phyloP scores from a whole-genome alignment of 1,139 yeast species.

The Dujonia santamariae region DNA sequence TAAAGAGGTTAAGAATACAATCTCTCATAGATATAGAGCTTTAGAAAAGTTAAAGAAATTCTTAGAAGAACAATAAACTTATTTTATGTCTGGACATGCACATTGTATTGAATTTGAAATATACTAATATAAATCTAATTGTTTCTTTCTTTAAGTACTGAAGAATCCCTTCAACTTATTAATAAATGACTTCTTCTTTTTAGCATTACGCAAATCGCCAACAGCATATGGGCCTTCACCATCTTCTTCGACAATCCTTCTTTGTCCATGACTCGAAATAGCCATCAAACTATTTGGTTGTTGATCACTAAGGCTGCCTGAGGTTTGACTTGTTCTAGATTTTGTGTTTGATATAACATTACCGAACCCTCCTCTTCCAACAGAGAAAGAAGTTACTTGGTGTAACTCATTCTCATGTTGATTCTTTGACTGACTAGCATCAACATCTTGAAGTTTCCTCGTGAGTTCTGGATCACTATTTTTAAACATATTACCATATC shows the following conservation, averaged over 20 bases:
- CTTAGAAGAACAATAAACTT: slow-evolving; percentile 28
- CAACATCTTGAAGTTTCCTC: slow-evolving; percentile 71
- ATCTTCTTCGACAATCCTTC: slow-evolving; percentile 11
- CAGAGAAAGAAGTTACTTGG: slow-evolving; percentile 38
- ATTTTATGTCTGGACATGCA: no score
- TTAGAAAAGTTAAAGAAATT: slow-evolving; percentile 65
- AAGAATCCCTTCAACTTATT: slow-evolving; percentile 31
- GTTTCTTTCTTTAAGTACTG: slow-evolving; percentile 5
- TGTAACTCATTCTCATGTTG: slow-evolving; percentile 26
- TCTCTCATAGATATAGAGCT: slow-evolving; percentile 87
- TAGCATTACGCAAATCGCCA: slow-evolving; percentile 5
- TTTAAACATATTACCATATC: slow-evolving; percentile 73
- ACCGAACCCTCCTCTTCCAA: slow-evolving; percentile 52
- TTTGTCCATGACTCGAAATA: slow-evolving; percentile 22
- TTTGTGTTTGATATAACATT: slow-evolving; percentile 30
- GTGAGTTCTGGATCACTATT: slow-evolving; percentile 62
- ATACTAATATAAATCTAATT: background rate
- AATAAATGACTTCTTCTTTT: slow-evolving; percentile 27
- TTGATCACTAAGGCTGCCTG: slow-evolving; percentile 12
- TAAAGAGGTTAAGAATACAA: slow-evolving; percentile 66
- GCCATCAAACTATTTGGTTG: slow-evolving; percentile 20
- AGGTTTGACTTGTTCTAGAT: slow-evolving; percentile 10
- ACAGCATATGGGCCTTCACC: slow-evolving; percentile 9
- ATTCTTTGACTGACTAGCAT: slow-evolving; percentile 19
- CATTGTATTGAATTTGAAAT: background rate